Conservation (phyloP, 108 stramenopile species). For the Cyclotella kingstonii region DNA sequence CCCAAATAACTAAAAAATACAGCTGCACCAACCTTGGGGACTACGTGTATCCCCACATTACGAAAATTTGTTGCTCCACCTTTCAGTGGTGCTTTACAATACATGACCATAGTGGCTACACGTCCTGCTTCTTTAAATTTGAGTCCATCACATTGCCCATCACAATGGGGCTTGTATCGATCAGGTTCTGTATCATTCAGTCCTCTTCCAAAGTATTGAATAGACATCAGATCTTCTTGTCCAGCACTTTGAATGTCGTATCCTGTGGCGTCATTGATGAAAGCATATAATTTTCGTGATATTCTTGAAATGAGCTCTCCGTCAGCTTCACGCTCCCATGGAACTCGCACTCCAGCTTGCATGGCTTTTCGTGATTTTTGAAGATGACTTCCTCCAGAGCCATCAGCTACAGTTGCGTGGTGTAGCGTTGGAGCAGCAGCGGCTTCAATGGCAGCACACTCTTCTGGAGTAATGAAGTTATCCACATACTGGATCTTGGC, state of each 20-base stretch:
- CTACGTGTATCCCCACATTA: slow-evolving; percentile 70
- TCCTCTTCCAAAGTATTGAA: slow-evolving; percentile 80
- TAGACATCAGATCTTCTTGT: slow-evolving; percentile 84
- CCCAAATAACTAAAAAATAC: slow-evolving; percentile 86
- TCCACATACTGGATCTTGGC: slow-evolving; percentile 73
- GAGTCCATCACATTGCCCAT: slow-evolving; percentile 81
- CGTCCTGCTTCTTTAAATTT: slow-evolving; percentile 67
- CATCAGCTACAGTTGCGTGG: slow-evolving; percentile 82
- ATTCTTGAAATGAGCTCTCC: slow-evolving; percentile 67
- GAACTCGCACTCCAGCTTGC: slow-evolving; percentile 80
- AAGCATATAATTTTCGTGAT: slow-evolving; percentile 60
- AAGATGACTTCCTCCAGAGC: slow-evolving; percentile 62
- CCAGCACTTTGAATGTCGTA: slow-evolving; percentile 64
- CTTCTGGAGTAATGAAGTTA: slow-evolving; percentile 78
- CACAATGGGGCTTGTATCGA: slow-evolving; percentile 91
- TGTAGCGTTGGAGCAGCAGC: slow-evolving; percentile 60
- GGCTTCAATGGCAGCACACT: slow-evolving; percentile 72
- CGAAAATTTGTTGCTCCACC: slow-evolving; percentile 91
- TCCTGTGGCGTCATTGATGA: slow-evolving; percentile 70
- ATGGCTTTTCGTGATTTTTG: slow-evolving; percentile 72
- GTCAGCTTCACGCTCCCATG: slow-evolving; percentile 69
- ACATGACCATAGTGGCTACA: slow-evolving; percentile 92
- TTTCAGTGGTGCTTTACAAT: slow-evolving; percentile 73
- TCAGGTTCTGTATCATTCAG: slow-evolving; percentile 62
- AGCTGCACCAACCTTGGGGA: slow-evolving; percentile 66